Percentiles rank a stretch among this genome's conserved stretches.
Evolutionary conservation across 148 eudicot species (phyloP).

Genomic region (Heliosperma pusillum): DNA sequence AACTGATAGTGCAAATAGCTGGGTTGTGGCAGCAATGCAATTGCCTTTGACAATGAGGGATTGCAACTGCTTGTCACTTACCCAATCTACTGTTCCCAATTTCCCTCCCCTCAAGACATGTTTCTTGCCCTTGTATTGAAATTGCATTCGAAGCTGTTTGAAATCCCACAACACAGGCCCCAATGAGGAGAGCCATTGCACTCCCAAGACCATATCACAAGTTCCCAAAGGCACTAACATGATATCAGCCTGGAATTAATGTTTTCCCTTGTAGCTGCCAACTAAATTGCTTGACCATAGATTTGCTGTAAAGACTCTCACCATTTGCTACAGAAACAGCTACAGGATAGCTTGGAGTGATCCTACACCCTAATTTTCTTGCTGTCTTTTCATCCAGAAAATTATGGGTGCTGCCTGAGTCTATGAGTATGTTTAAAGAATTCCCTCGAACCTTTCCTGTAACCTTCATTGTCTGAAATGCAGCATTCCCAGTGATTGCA

Average conservation of each 20-base stretch:
- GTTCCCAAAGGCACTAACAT: neutral
- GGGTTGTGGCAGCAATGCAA: too few relatives aligned
- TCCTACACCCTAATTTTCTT: neutral
- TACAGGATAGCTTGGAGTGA: neutral
- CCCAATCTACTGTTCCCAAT: neutral
- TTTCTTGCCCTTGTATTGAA: neutral
- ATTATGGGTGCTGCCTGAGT: neutral
- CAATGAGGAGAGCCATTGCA: neutral
- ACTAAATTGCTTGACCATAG: neutral
- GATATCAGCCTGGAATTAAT: neutral
- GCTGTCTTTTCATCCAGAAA: neutral
- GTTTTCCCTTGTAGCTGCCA: slow-evolving; percentile 10
- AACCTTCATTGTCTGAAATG: too few relatives aligned
- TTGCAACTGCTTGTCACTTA: neutral
- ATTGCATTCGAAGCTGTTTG: neutral
- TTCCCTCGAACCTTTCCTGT: too few relatives aligned
- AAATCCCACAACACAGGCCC: neutral
- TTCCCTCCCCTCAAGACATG: neutral
- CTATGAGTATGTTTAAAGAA: too few relatives aligned
- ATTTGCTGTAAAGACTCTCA: neutral
- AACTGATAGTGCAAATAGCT: neutral
- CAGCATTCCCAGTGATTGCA: too few relatives aligned
- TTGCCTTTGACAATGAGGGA: neutral
- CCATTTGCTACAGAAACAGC: slow-evolving; percentile 13
- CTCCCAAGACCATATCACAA: slow-evolving; percentile 12